Percentiles rank a stretch among this genome's conserved stretches.
Conservation (phyloP, 352 stramenopile species). For the Globisporangium acanthophoron region DNA sequence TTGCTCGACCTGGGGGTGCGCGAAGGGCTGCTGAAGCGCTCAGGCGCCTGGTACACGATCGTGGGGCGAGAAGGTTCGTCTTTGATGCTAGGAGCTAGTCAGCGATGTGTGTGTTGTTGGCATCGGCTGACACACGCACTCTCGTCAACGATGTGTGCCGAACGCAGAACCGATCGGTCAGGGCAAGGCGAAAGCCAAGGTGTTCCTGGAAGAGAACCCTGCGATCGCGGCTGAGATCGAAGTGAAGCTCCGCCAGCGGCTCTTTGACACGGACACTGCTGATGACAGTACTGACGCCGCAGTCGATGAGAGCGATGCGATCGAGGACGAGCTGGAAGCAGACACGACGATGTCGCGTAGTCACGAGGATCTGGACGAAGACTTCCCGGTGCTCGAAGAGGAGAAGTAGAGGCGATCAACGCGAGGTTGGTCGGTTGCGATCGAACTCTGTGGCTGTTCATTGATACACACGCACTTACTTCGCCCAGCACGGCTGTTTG, state of each 20-base stretch:
- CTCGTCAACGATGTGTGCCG: not conserved
- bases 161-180: slow-evolving; percentile 74
- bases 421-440: too few relatives aligned
- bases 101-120: not conserved
- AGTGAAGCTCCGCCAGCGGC: slow-evolving; percentile 51
- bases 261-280: slow-evolving; percentile 34
- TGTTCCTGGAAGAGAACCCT: slow-evolving; percentile 72
- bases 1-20: slow-evolving; percentile 75
- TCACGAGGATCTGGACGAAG: not conserved
- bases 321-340: slow-evolving; percentile 2
- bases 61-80: slow-evolving; percentile 49
- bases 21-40: slow-evolving; percentile 70
- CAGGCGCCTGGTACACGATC: slow-evolving; percentile 75
- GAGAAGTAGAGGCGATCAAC: slow-evolving; percentile 3
- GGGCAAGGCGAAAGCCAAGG: slow-evolving; percentile 79
- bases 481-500: slow-evolving; percentile 70
- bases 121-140: not conserved
- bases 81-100: not conserved
- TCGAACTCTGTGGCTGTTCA: not conserved
- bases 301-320: slow-evolving; percentile 4
- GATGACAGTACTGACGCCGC: slow-evolving; percentile 9
- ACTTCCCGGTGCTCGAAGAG: slow-evolving; percentile 5
- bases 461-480: not conserved
- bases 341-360: not conserved
- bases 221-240: slow-evolving; percentile 69